Conservation (phyloP, 1,284 basidiomycete species). For the Ustilago curta region DNA sequence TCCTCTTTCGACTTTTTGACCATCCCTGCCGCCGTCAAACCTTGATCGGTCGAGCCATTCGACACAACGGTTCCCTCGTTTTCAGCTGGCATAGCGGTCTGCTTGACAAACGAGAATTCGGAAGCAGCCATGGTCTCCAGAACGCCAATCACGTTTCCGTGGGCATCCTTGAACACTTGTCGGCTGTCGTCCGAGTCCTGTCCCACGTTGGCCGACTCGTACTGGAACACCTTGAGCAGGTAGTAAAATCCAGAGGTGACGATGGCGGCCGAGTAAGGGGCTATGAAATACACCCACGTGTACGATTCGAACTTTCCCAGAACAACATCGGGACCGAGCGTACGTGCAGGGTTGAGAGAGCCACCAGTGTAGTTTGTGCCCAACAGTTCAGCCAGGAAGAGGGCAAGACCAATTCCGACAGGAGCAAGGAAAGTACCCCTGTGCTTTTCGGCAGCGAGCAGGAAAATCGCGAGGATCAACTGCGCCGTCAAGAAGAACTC, state of each 20-base stretch:
- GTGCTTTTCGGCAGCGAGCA: constrained; percentile 73
- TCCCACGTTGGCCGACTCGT: constrained; percentile 55
- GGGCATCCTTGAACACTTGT: constrained; percentile 49
- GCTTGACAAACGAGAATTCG: constrained; percentile 33
- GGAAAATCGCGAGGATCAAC: constrained; percentile 70
- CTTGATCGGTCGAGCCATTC: constrained; percentile 10
- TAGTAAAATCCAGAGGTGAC: constrained; percentile 51
- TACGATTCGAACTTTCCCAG: constrained; percentile 38
- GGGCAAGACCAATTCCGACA: constrained; percentile 57
- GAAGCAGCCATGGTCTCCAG: constrained; percentile 46
- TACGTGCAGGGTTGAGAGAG: constrained; percentile 60
- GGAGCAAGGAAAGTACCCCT: constrained; percentile 66
- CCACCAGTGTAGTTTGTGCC: constrained; percentile 62
- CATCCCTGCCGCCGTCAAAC: constrained; percentile 26
- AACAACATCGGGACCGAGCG: constrained; percentile 54
- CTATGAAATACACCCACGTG: constrained; percentile 59
- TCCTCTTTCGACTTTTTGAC: constrained; percentile 34
- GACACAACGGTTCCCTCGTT: constrained; percentile 27
- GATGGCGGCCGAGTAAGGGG: constrained; percentile 51
- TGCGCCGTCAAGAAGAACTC: constrained; percentile 72
- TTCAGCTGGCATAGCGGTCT: constrained; percentile 21
- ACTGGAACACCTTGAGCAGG: constrained; percentile 47
- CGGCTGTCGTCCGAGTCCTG: constrained; percentile 52
- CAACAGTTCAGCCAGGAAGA: constrained; percentile 53
- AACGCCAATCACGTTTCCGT: constrained; percentile 49